These are phyloP conservation scores for Exophiala lecanii-corni DNA, from an alignment of 2,329 filamentous ascomycete species.

Conservation along the genomic window DNA sequence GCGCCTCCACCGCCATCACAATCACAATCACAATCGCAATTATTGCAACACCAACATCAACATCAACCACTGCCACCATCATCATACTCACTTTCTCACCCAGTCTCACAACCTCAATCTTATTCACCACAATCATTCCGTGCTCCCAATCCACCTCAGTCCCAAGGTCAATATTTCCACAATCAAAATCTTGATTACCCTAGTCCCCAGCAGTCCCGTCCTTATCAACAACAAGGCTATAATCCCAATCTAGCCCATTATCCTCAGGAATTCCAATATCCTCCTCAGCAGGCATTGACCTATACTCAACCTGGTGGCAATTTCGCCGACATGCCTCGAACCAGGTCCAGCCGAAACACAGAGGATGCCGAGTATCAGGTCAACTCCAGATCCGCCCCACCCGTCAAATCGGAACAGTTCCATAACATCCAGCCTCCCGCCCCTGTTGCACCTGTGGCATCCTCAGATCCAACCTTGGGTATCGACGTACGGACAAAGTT, in stretches of 20 bases:
- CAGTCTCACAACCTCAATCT: neutral
- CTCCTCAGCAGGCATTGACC: constrained; percentile 1
- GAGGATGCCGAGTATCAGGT: constrained; percentile 26
- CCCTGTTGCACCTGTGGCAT: constrained; percentile 11
- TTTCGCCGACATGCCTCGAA: constrained; percentile 38
- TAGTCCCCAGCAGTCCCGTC: constrained; percentile 36
- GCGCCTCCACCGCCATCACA: neutral
- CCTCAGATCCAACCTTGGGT: constrained; percentile 40
- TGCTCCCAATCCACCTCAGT: constrained; percentile 13
- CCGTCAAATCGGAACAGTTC: constrained; percentile 8
- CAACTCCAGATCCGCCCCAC: constrained; percentile 5
- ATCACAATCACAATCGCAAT: too few species aligned
- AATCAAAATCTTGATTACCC: constrained; percentile 19
- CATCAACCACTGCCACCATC: neutral
- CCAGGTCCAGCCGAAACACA: constrained; percentile 34
- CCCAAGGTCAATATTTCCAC: constrained; percentile 25
- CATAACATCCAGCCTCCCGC: constrained; percentile 4
- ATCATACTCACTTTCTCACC: neutral
- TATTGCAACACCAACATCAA: constrained; percentile 5
- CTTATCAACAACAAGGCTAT: constrained; percentile 15
- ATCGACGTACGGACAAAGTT: constrained; percentile 90
- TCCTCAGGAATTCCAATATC: constrained; percentile 6
- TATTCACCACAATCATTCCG: constrained; percentile 14
- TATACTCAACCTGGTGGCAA: constrained; percentile 20
- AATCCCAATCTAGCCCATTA: neutral